Base-by-base conservation (phyloP, 2,329 filamentous ascomycete genomes). In the Penicillium sp. region DNA sequence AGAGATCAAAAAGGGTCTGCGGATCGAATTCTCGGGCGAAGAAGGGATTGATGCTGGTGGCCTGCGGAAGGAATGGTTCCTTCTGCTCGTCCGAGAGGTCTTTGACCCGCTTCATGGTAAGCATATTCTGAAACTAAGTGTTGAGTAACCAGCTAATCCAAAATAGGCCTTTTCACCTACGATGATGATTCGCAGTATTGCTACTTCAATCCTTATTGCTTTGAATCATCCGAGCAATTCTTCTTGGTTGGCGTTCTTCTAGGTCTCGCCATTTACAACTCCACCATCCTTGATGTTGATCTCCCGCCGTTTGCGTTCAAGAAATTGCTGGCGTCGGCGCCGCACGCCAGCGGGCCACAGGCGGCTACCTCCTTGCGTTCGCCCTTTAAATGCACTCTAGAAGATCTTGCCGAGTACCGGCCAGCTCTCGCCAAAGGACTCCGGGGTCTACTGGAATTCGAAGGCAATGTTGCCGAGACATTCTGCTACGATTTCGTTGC, bases 251-350 rank as follows among this genome's bases (percentile, higher is more conserved):
- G 92, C 0, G 90, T 94, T 12, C 82, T 96, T 8, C 82, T 97
- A 52, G 92, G 92, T 0, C 79, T 97, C 56, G 92, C 92, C 14
- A 96, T 97, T 58, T 96, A 96, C 76, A 96, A 97, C 73, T 95
- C 90, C 2, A 96, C 90, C 0, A 96, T 96, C 62, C 79, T 97
- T 17, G 92, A 96, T 68, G 84, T 96, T 46, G 89, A 90, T 2
- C 81, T 97, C 19, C 92, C 92, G 1, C 89, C 91, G 0, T 96
- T 96, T 70, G 88, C 89, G 1, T 97, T 96, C 69, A 87, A 90
- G 61, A 96, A 96, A 71, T 81, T 97, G 19, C 80, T 96, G 38
- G 86, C 89, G 3, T 85, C 90, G 9, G 88, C 88, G 1, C 89
- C 90, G n/a, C 75, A 81, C 1, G 79, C 83, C 11, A 78, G 80